Evolutionary conservation across 73 alveolate species (phyloP), one percentile per base, ranked within the genome.

Genomic region (Urostyla sp.): DNA sequence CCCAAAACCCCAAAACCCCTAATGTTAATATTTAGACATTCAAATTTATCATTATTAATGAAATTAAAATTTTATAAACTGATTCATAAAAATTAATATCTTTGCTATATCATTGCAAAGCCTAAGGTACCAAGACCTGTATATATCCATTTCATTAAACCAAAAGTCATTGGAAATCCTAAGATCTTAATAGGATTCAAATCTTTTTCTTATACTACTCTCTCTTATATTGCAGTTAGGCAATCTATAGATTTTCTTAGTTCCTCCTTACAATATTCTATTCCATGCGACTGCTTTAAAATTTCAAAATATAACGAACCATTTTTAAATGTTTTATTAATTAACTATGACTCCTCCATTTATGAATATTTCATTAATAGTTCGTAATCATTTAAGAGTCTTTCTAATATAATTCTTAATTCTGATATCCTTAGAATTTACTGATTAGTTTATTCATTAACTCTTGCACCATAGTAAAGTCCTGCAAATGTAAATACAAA

Each of bases 161-260:
- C n/a, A n/a, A n/a, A n/a, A n/a, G 79, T 63, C 21, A 63, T 6
- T 34, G 79, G 79, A 16, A 63, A 43, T 20, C 79, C 79, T 21
- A 63, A 15, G 1, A 63, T 43, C 15, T 34, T 38, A 63, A 63
- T 63, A 3, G 79, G 79, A 34, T 63, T 63, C 6, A 37, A 37
- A 44, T 63, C 44, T 38, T 27, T 63, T 40, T 63, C 79, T 23
- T 63, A 43, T 2, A 43, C 59, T 38, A 63, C 20, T 38, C 79
- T 34, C 27, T 11, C 58, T 16, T 20, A 20, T 3, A 63, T 7
- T 8, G 26, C 23, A 63, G 37, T 50, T 6, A 63, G 1, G 4
- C 20, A 46, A 5, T 1, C 44, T n/a, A 63, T 63, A 5, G 34
- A 63, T 63, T 63, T 38, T 8, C 44, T 23, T 16, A 63, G 26